Percentiles rank a stretch among this genome's conserved stretches.
Evolutionary conservation across 306 rosid genomes (phyloP).

Genomic region (Fragaria vesca): DNA sequence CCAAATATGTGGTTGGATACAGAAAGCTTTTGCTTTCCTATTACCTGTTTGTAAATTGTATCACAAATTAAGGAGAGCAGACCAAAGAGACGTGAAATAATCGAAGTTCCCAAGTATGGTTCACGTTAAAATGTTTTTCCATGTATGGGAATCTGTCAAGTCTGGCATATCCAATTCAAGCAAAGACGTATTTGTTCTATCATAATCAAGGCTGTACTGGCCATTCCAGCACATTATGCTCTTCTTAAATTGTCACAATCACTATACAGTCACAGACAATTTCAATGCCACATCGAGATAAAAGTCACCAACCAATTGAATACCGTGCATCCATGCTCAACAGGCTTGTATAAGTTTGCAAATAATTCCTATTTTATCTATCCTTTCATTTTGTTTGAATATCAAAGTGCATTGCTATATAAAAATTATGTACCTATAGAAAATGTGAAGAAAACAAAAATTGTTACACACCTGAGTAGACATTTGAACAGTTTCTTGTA

Average conservation of each 20-base stretch:
- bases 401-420: background rate
- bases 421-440: background rate
- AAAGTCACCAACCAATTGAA: background rate
- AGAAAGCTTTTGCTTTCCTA: background rate
- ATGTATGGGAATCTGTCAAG: background rate
- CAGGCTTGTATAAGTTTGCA: background rate
- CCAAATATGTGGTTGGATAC: background rate
- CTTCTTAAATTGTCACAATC: background rate
- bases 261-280: background rate
- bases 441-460: background rate
- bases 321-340: background rate
- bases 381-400: background rate
- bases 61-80: background rate
- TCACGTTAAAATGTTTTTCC: background rate
- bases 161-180: background rate
- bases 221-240: background rate
- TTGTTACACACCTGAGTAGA: slow-evolving; percentile 52
- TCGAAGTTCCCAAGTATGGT: background rate
- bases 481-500: slow-evolving; percentile 52
- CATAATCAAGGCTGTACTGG: background rate
- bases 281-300: background rate
- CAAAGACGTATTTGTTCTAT: background rate
- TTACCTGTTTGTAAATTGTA: background rate
- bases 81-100: background rate
- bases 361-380: background rate